These are phyloP conservation scores for Thuidium tamariscinum DNA, from an alignment of 225 moss, liverwort and hornwort genomes.

Conservation along the genomic window DNA sequence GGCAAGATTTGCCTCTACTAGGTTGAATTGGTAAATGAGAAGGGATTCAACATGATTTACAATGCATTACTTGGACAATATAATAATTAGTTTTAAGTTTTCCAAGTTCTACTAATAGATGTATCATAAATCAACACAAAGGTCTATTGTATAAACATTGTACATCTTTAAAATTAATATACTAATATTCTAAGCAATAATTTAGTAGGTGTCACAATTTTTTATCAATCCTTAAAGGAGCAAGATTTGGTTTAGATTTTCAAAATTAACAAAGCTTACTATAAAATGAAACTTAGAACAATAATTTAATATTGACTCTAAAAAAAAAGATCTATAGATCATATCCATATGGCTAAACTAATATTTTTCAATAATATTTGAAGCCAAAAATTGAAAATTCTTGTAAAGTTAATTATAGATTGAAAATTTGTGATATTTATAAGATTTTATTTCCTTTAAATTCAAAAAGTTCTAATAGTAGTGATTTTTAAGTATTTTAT, in stretches of 20 bases:
- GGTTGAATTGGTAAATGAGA: not conserved
- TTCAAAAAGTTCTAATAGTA: not conserved
- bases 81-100: not conserved
- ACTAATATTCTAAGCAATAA: not conserved
- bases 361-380: not conserved
- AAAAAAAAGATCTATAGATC: not conserved
- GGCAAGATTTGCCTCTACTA: not conserved
- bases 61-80: not conserved
- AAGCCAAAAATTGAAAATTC: not conserved
- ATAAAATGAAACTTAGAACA: not conserved
- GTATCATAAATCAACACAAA: not conserved
- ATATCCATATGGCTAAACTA: not conserved
- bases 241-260: not conserved
- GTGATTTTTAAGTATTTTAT: not conserved
- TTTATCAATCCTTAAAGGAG: not conserved
- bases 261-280: not conserved
- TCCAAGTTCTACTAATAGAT: not conserved
- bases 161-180: not conserved
- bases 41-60: not conserved
- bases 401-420: not conserved
- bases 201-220: not conserved
- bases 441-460: too few species aligned
- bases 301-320: not conserved
- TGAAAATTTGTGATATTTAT: not conserved
- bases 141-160: not conserved